Base-by-base conservation (phyloP, 2,329 filamentous ascomycete species). In the Dryadomyces quercus-mongolicae region DNA sequence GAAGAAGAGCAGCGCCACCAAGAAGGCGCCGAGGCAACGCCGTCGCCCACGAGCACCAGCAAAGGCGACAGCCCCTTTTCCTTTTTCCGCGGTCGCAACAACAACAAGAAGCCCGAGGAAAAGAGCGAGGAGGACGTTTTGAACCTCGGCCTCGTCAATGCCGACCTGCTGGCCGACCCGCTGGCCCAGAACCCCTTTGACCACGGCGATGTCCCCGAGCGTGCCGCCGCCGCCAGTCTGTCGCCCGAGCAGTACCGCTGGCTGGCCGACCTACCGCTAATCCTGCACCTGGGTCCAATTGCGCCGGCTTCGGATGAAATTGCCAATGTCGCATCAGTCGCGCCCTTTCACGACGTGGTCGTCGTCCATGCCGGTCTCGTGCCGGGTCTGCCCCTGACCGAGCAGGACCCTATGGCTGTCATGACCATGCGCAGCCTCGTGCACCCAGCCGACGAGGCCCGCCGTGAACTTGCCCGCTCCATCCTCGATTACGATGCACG, bases 381-480 rank as follows among this genome's bases (percentile, higher is more conserved):
- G 0, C 88, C 92, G 0, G 85, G 83, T 5, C 71, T 95, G 0
- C 67, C 78, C 0, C 73, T 95, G 15, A 74, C 84, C 48, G 72
- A 77, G 52, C 92, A 85, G 61, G 77, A 96, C 66, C 85, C 90
- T 0, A 83, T 81, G 67, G 84, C 85, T 52, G 86, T 87, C 44
- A 96, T 96, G 90, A 93, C 89, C 65, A 94, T 98, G 88, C 82
- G 90, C 55, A 87, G 83, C 7, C 78, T 95, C 53, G 75, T 86
- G 60, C 75, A 74, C 59, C 82, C 18, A 46, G 70, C 74, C 12
- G 82, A 80, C 12, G 76, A 81, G 56, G 69, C 80, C 13, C 82
- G 61, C 22, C 55, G 59, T 9, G 55, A 59, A 25, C 58, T 56
- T 10, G 58, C 63, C 7, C 65, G 64, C 34, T 63, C 66, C 52